Conservation (phyloP, 1,284 basidiomycete species). For the Pseudozyma tsukubaensis region DNA sequence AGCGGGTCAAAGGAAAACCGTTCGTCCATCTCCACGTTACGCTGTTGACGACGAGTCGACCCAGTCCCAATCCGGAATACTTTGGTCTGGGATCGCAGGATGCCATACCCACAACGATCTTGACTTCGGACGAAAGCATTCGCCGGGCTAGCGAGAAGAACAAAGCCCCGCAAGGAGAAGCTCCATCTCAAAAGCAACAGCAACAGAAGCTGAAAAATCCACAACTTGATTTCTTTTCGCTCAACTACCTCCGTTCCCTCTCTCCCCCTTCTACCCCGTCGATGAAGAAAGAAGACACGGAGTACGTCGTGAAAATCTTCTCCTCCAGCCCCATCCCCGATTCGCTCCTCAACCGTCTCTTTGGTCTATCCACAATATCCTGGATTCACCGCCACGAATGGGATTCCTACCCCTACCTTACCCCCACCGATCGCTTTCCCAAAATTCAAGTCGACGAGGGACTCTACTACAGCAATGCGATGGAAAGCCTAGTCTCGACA, state of each 20-base stretch:
- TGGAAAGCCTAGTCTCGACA: conserved; percentile 75
- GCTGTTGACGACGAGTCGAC: conserved; percentile 80
- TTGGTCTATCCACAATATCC: conserved; percentile 56
- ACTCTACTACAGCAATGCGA: conserved; percentile 88
- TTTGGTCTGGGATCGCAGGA: conserved; percentile 74
- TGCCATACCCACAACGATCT: conserved; percentile 76
- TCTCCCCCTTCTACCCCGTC: conserved; percentile 48
- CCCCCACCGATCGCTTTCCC: conserved; percentile 77
- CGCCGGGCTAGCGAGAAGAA: conserved; percentile 33
- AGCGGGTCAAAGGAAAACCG: conserved; percentile 76
- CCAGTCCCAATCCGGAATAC: conserved; percentile 76
- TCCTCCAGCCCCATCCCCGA: conserved; percentile 77
- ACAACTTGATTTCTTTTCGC: conserved; percentile 82
- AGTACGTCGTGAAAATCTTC: conserved; percentile 75
- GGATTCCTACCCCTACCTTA: conserved; percentile 74
- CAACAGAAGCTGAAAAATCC: conserved; percentile 45
- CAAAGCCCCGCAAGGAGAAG: not conserved
- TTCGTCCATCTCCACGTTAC: conserved; percentile 91
- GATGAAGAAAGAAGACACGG: conserved; percentile 29
- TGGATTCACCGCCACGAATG: conserved; percentile 86
- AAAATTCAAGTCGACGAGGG: conserved; percentile 80
- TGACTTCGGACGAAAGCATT: conserved; percentile 73
- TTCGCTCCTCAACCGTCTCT: conserved; percentile 74
- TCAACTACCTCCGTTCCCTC: conserved; percentile 83
- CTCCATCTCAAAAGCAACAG: not conserved